These are phyloP conservation scores for Colletotrichum tabaci DNA, from an alignment of 2,329 filamentous ascomycete species.

Conservation along the genomic window DNA sequence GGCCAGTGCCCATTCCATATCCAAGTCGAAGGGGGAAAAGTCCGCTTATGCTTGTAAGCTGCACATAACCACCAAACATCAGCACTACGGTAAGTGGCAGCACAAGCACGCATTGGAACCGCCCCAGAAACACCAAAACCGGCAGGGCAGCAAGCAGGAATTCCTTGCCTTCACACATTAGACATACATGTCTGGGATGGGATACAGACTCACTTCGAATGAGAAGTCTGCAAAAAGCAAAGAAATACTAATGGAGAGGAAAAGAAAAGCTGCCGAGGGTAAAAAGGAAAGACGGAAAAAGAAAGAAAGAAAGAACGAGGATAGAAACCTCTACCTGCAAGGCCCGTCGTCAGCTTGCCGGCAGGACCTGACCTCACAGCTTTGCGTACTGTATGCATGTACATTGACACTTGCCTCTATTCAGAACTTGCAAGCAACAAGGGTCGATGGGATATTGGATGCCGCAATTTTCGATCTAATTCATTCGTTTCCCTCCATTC, in stretches of 20 bases:
- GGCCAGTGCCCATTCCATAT: neutral
- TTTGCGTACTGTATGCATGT: neutral
- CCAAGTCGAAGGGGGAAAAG: conserved; percentile 5
- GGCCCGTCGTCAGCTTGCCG: neutral
- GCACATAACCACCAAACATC: conserved; percentile 10
- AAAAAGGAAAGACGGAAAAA: neutral
- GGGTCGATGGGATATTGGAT: conserved; percentile 30
- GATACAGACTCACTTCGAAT: neutral
- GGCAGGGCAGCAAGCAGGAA: conserved; percentile 14
- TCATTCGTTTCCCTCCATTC: neutral
- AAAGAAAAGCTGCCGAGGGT: neutral
- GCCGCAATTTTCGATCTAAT: conserved; percentile 5
- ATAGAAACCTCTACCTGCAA: neutral
- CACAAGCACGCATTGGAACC: conserved; percentile 8
- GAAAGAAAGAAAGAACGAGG: neutral
- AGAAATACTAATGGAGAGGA: neutral
- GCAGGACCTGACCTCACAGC: conserved; percentile 3
- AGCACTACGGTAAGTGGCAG: conserved; percentile 14
- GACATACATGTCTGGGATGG: neutral
- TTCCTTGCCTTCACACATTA: neutral
- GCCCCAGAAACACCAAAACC: conserved; percentile 1
- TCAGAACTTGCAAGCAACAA: conserved; percentile 42
- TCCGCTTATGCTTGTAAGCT: conserved; percentile 3
- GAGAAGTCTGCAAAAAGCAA: neutral
- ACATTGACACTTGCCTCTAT: conserved; percentile 34